Evolutionary conservation across 164 flowering plant genomes (phyloP).

Genomic region (Dillenia turbinata): DNA sequence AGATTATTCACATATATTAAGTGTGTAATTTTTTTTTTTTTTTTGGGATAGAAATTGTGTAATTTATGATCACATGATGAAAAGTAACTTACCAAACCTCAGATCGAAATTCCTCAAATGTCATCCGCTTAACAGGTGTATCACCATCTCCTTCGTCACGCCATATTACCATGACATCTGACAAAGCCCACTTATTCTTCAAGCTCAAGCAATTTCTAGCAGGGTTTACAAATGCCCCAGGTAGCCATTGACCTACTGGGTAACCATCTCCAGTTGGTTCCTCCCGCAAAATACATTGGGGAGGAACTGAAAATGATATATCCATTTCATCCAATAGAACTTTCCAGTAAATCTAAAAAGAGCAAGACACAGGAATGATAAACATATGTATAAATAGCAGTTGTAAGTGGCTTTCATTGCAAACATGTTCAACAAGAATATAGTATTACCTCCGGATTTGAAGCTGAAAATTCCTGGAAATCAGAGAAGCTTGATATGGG

Average conservation of each 20-base stretch:
- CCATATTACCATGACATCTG: conserved; percentile 62
- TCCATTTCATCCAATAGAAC: conserved; percentile 58
- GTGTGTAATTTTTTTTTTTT: no score
- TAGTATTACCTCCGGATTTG: conserved; percentile 65
- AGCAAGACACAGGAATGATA: conserved; percentile 6
- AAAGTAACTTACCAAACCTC: conserved; percentile 67
- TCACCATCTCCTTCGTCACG: conserved; percentile 79
- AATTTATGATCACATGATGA: not conserved
- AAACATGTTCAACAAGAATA: not conserved
- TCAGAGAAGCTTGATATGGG: conserved; percentile 78
- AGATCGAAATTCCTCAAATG: conserved; percentile 50
- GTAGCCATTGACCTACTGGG: conserved; percentile 96
- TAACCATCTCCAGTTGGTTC: conserved; percentile 24
- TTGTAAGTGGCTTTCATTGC: not conserved
- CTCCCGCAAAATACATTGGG: conserved; percentile 57
- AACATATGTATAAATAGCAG: not conserved
- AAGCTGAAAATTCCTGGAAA: conserved; percentile 84
- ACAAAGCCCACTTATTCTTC: conserved; percentile 38
- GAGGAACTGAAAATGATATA: conserved; percentile 64
- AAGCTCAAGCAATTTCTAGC: conserved; percentile 67
- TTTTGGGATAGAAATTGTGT: no score
- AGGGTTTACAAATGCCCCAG: conserved; percentile 70
- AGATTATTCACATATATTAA: no score
- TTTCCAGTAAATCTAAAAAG: conserved; percentile 72
- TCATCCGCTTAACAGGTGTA: conserved; percentile 53